Base-by-base conservation (phyloP, 2,329 filamentous ascomycete genomes). In the Apiospora malaysiana region DNA sequence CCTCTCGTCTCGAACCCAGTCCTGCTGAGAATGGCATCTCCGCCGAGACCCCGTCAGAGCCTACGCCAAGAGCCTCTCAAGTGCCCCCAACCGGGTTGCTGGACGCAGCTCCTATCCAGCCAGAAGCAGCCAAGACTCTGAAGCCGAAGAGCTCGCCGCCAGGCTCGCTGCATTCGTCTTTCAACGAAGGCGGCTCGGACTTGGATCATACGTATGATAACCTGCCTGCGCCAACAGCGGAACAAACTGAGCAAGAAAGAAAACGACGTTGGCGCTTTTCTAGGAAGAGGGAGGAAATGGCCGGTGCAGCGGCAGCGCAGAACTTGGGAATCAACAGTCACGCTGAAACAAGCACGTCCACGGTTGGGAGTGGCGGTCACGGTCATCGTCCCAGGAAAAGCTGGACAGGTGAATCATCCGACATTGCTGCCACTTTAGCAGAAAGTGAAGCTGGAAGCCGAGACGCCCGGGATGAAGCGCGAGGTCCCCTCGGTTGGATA, bases 181-280 rank as follows among this genome's bases (percentile, higher is more conserved):
- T 90, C 74, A 96, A 95, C 32, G 94, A 97, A 74, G 90, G 91
- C 27, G 90, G 91, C 27, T 97, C 94, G 0, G 94, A 97, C 78
- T 79, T 91, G 42, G 94, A 97, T 73, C 90, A 92, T 72, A 81
- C 87, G 12, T 93, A 94, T 40, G 92, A 94, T 43, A 63, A 56
- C 12, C 27, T 70, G 42, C 74, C 73, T 14, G 66, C 69, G 16
- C 72, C 75, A 16, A 73, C 75, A 32, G 45, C 71, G 6, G 86
- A 86, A 4, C 79, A 81, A 59, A 84, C 89, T 18, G 90, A 92
- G 69, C 91, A 88, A 75, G 90, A 93, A 69, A 93, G 91, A 81
- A 92, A 91, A 77, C 89, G 87, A 71, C 90, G 92, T 40, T 89
- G 88, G 84, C 94, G 94, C 84, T 86, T 94, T 69, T 92, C 94